Evolutionary conservation across 495 filamentous ascomycete genomes (phyloP).

Genomic region (Mytilinidion resinicola): DNA sequence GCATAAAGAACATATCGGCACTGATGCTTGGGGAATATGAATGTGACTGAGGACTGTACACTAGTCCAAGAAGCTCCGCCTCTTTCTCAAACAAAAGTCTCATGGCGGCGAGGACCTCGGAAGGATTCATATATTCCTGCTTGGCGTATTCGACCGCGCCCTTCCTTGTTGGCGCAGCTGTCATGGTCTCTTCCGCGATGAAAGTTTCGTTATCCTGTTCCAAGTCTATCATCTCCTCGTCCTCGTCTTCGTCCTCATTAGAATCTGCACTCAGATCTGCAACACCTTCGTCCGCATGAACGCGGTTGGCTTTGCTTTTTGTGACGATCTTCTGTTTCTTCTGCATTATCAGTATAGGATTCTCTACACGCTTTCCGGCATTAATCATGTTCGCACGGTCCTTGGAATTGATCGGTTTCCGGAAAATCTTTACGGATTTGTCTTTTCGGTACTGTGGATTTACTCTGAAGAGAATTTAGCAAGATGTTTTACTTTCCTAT

Average conservation of each 20-base stretch:
- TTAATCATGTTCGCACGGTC: constrained; percentile 66
- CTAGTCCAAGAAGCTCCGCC: constrained; percentile 65
- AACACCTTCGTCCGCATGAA: constrained; percentile 61
- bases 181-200: constrained; percentile 14
- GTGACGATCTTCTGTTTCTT: constrained; percentile 18
- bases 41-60: constrained; percentile 70
- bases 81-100: constrained; percentile 81
- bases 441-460: constrained; percentile 75
- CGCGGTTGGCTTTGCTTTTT: constrained; percentile 17
- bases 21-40: constrained; percentile 49
- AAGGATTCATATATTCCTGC: constrained; percentile 63
- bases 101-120: constrained; percentile 70
- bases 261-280: constrained; percentile 52
- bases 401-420: constrained; percentile 66
- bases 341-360: constrained; percentile 47
- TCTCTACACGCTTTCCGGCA: constrained; percentile 58
- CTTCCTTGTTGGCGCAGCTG: constrained; percentile 40
- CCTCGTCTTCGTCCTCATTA: constrained; percentile 40
- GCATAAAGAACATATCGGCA: constrained; percentile 91
- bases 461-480: constrained; percentile 3
- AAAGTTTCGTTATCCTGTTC: constrained; percentile 42
- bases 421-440: constrained; percentile 84
- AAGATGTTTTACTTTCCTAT: not conserved
- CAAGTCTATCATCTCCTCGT: constrained; percentile 38
- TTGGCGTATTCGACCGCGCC: constrained; percentile 32